Base-by-base conservation (phyloP, 2,329 filamentous ascomycete species). In the Botryotinia globosa region DNA sequence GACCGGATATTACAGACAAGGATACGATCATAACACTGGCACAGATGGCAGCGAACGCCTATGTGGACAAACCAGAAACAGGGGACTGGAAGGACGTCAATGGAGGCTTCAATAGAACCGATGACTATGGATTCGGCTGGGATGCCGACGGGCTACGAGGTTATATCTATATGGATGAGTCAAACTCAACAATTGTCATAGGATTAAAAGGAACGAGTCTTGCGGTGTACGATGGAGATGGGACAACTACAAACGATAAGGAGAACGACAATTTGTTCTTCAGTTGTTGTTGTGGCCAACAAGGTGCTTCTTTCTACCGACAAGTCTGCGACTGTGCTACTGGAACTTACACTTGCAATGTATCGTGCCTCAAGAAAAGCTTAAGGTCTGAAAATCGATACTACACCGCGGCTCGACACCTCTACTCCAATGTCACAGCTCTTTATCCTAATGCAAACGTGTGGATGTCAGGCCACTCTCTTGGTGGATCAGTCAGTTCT, bases 251-350 rank as follows among this genome's bases (percentile, higher is more conserved):
- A 39, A 97, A 97, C 77, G 96, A 99, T 84, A 99, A 99, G 84
- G 86, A 94, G 79, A 99, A 98, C 81, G 96, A 99, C 83, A 99
- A 99, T 80, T 86, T 99, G 16, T 97, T 97, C 83, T 98, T 98
- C 84, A 97, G 94, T 80, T 99, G 96, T 83, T 99, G 96, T 82
- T 99, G 96, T 82, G 96, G 90, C 6, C 94, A 98, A 83, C 94
- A 97, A 78, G 94, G 94, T 0, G 93, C 94, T 76, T 94, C 91
- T 83, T 89, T 94, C 25, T 98, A 94, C 91, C 91, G 92, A 74
- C 92, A 97, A 80, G 94, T 97, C 72, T 99, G 96, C 82, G 92
- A 97, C 81, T 99, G 96, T 81, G 93, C 94, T 75, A 93, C 92
- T 2, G 89, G 90, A 18, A 93, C 94, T 1, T 98, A 94, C 80